These are phyloP conservation scores for Steccherinum ochraceum DNA, from an alignment of 768 basidiomycete species.

Conservation along the genomic window DNA sequence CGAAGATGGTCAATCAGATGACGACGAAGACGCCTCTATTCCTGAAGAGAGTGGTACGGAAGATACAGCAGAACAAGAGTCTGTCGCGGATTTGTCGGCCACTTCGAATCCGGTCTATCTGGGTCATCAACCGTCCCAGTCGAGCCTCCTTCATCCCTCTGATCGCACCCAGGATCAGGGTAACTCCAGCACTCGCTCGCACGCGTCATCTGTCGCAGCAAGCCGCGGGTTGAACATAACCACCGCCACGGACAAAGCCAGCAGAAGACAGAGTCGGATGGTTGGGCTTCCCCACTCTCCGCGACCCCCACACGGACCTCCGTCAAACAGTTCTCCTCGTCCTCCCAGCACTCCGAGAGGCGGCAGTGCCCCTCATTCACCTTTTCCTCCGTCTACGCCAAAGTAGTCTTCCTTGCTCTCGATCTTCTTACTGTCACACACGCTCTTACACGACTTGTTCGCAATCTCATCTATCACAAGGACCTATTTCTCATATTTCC, in stretches of 20 bases:
- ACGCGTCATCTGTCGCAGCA: slow-evolving; percentile 57
- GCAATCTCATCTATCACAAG: neutral
- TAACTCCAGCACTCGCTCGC: slow-evolving; percentile 30
- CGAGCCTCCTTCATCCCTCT: slow-evolving; percentile 29
- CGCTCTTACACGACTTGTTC: neutral
- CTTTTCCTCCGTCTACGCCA: neutral
- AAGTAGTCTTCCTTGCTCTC: slow-evolving; percentile 5
- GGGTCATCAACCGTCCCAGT: slow-evolving; percentile 4
- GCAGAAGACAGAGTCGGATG: slow-evolving; percentile 54
- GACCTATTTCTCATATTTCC: neutral
- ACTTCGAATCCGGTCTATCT: slow-evolving; percentile 14
- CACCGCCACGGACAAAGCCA: slow-evolving; percentile 39
- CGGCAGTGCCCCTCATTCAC: slow-evolving; percentile 7
- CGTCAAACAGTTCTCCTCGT: neutral
- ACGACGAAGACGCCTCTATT: slow-evolving; percentile 60
- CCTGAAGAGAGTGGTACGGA: slow-evolving; percentile 76
- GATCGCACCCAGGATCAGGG: slow-evolving; percentile 21
- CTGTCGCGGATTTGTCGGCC: slow-evolving; percentile 19
- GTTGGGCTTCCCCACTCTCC: slow-evolving; percentile 52
- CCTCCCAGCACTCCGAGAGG: slow-evolving; percentile 7
- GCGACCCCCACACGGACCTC: slow-evolving; percentile 14
- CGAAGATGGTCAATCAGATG: slow-evolving; percentile 62
- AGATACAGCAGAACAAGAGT: slow-evolving; percentile 21
- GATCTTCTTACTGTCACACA: neutral
- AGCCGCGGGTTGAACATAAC: slow-evolving; percentile 67